A percentile compares a stretch with the other conserved stretches of the same genome.
Conservation (phyloP, 2,329 filamentous ascomycete species). For the Epichloe glyceriae region DNA sequence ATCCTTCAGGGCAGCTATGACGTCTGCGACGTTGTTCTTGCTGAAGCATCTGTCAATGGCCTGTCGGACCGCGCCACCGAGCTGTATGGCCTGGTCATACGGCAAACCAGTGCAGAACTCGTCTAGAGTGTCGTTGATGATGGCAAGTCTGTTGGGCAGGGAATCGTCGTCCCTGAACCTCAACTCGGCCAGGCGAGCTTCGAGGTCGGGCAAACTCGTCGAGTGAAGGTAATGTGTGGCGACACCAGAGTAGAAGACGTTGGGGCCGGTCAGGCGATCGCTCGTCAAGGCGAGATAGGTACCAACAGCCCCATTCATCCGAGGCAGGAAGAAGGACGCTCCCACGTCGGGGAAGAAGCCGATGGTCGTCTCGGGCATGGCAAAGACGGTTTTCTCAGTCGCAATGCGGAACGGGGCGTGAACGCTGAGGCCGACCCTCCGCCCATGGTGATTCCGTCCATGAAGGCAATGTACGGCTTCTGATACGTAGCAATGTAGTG, state of each 20-base stretch:
- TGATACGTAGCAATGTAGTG: conserved; percentile 87
- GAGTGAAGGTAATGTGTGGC: conserved; percentile 96
- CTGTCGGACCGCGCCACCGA: conserved; percentile 58
- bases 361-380: conserved; percentile 97
- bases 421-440: conserved; percentile 84
- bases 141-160: conserved; percentile 47
- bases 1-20: conserved; percentile 54
- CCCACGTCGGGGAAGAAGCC: conserved; percentile 98
- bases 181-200: conserved; percentile 77
- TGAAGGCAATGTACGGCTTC: conserved; percentile 89
- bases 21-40: conserved; percentile 52
- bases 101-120: conserved; percentile 85
- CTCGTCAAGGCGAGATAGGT: conserved; percentile 92
- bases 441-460: conserved; percentile 98
- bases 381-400: conserved; percentile 88
- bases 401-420: conserved; percentile 95
- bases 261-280: conserved; percentile 65
- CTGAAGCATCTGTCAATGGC: conserved; percentile 79
- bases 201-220: conserved; percentile 66
- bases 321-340: conserved; percentile 86
- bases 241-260: conserved; percentile 81
- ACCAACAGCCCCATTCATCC: conserved; percentile 74
- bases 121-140: conserved; percentile 79
- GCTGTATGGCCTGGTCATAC: conserved; percentile 51
- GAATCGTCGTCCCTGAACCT: conserved; percentile 68